Base-by-base conservation (phyloP, 1,139 yeast species). In the Starmera stellimalicola region DNA sequence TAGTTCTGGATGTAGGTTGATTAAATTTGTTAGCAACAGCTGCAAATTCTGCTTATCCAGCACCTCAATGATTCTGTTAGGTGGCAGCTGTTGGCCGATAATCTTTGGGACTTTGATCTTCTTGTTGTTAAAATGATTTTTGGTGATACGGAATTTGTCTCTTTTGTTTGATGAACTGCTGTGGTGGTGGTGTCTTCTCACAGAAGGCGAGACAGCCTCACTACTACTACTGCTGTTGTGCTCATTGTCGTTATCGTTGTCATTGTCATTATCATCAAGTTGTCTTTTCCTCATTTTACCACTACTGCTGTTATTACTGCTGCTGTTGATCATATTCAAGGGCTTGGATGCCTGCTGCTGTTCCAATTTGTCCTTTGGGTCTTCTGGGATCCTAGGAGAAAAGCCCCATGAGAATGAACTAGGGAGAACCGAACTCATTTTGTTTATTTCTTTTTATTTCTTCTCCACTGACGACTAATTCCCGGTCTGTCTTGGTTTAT, bases 11-110 rank as follows among this genome's bases (percentile, higher is more conserved):
- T 79, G 81, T 19, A 59, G 54, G 17, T 63, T 61, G 19, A 82
- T 65, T 34, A 83, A 60, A 26, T 65, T 61, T 30, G 62, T 59
- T 24, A 84, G 57, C 29, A 84, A 54, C 14, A 52, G 50, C 47
- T 73, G 77, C 29, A 84, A 61, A 22, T 73, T 63, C 29, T 61
- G 52, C 37, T 70, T 69, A 53, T 77, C 81, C 40, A 83, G 59
- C 6, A 81, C 74, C 54, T 83, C 93, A 18, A 83, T 65, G 20
- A 80, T 57, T 39, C 94, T 63, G 32, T 60, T 54, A 17, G 79
- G 54, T 2, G 88, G 82, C 37, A 81, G 62, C 2, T 57, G 62
- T 16, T 58, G 55, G 8, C 65, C 61, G 12, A 39, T 28, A 10
- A 51, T 41, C 14, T 45, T 40, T 23, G 34, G 39, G 6, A 40